Evolutionary conservation across 2,329 filamentous ascomycete genomes (phyloP).

Genomic region (Aspergillus viridinutans): DNA sequence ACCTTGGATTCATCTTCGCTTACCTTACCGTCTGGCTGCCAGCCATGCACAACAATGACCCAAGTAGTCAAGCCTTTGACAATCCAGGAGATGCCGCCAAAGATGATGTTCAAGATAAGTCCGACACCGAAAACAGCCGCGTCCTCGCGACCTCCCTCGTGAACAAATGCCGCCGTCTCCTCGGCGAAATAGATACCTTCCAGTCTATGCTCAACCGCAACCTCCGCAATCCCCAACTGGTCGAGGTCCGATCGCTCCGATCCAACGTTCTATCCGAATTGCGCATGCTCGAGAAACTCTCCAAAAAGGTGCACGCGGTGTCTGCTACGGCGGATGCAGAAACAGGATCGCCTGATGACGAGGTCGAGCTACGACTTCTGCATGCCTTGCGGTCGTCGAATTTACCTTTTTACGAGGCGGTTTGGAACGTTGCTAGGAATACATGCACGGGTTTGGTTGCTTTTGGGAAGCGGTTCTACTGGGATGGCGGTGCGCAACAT

Average conservation of each 20-base stretch:
- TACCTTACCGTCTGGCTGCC: not conserved
- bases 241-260: conserved; percentile 50
- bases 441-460: conserved; percentile 51
- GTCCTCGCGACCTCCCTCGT: conserved; percentile 30
- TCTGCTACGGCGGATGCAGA: conserved; percentile 13
- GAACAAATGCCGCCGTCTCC: conserved; percentile 37
- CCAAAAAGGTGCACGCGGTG: conserved; percentile 19
- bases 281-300: conserved; percentile 44
- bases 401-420: conserved; percentile 58
- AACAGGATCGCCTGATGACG: conserved; percentile 11
- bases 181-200: conserved; percentile 45
- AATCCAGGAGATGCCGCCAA: not conserved
- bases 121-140: conserved; percentile 9
- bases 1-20: not conserved
- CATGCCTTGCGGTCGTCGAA: conserved; percentile 63
- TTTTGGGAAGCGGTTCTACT: conserved; percentile 56
- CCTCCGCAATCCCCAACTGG: conserved; percentile 42
- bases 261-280: conserved; percentile 47
- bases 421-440: conserved; percentile 60
- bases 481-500: conserved; percentile 23
- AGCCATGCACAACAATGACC: not conserved
- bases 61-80: not conserved
- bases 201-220: conserved; percentile 37
- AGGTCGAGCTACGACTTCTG: conserved; percentile 33
- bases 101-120: not conserved